Conservation (phyloP, 805 yeast species). For the Komagataella ulmi region DNA sequence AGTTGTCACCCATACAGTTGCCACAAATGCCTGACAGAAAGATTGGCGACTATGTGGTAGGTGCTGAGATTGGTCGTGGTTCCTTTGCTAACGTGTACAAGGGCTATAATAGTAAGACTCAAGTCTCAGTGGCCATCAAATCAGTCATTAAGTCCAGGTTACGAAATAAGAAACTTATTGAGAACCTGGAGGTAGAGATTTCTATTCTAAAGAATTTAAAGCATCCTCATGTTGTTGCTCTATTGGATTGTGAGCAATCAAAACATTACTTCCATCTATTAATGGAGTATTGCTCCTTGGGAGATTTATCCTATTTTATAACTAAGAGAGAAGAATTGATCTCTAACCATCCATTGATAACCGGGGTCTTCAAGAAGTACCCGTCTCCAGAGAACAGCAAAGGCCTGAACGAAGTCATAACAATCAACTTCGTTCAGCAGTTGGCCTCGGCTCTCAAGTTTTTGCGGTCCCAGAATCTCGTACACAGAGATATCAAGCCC, state of each 20-base stretch:
- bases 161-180: constrained; percentile 75
- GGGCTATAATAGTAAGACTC: constrained; percentile 36
- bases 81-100: constrained; percentile 93
- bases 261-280: constrained; percentile 67
- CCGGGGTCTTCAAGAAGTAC: constrained; percentile 62
- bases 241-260: constrained; percentile 75
- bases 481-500: constrained; percentile 89
- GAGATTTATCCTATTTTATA: constrained; percentile 84
- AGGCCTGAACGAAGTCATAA: constrained; percentile 71
- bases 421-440: constrained; percentile 78
- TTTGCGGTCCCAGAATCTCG: constrained; percentile 69
- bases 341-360: constrained; percentile 65
- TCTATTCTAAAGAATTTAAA: constrained; percentile 75
- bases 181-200: constrained; percentile 87
- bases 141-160: constrained; percentile 74
- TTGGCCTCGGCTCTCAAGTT: constrained; percentile 75
- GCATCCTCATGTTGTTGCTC: constrained; percentile 86
- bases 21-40: constrained; percentile 2
- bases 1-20: neutral
- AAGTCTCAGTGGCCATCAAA: constrained; percentile 72
- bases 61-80: constrained; percentile 87
- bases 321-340: constrained; percentile 61
- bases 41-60: constrained; percentile 42
- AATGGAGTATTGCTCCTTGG: constrained; percentile 95
- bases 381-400: constrained; percentile 68